Evolutionary conservation across 768 basidiomycete species (phyloP).

Genomic region (Mycena belliarum): DNA sequence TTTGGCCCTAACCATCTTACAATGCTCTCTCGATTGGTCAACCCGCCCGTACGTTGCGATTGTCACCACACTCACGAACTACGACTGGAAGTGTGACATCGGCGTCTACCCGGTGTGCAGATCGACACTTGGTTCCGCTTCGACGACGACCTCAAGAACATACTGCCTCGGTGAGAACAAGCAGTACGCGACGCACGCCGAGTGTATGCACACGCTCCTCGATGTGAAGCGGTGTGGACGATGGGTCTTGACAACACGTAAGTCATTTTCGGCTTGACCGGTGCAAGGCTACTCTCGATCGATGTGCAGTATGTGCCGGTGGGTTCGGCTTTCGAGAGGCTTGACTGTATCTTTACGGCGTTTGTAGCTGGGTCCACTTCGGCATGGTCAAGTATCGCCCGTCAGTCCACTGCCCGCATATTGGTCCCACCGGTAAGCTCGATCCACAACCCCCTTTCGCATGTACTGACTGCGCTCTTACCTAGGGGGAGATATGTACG

Average conservation of each 20-base stretch:
- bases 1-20: not conserved
- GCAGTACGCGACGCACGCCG: not conserved
- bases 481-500: slow-evolving; percentile 4
- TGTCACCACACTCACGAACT: not conserved
- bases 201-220: not conserved
- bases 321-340: too few species aligned
- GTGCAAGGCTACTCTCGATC: not conserved
- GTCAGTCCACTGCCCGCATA: not conserved
- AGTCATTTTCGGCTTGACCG: not conserved
- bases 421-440: too few species aligned
- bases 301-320: not conserved
- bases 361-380: not conserved
- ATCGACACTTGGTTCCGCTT: slow-evolving; percentile 6
- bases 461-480: not conserved
- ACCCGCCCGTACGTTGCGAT: not conserved
- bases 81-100: slow-evolving; percentile 5
- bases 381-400: slow-evolving; percentile 4
- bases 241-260: slow-evolving; percentile 5
- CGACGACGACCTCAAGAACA: slow-evolving; percentile 1
- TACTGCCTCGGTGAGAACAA: slow-evolving; percentile 1
- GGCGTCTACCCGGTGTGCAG: not conserved
- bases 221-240: not conserved
- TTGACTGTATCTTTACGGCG: not conserved
- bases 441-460: not conserved
- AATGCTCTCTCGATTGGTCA: not conserved